A percentile compares a stretch with the other conserved stretches of the same genome.
Evolutionary conservation across 176 grass and related monocot species (phyloP).

Genomic region (Guadua angustifolia): DNA sequence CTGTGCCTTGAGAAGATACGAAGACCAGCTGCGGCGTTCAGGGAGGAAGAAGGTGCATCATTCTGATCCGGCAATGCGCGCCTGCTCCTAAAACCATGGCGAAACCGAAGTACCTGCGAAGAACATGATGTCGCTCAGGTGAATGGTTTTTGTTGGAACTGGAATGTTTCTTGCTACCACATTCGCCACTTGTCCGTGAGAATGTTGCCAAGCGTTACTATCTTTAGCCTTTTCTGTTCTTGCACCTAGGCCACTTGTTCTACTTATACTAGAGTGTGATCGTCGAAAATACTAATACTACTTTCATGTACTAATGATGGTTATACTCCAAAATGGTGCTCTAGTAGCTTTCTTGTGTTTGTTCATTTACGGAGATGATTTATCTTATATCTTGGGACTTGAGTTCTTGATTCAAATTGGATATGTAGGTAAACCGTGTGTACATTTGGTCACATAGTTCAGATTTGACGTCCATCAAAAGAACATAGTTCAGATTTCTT

Average conservation of each 20-base stretch:
- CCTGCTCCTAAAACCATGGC: too few relatives aligned
- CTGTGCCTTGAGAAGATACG: too few relatives aligned
- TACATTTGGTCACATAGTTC: neutral
- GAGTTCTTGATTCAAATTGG: neutral
- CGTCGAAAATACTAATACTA: neutral
- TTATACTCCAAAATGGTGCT: neutral
- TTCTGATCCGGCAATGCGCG: too few relatives aligned
- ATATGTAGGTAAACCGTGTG: neutral
- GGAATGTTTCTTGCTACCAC: too few relatives aligned
- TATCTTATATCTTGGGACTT: neutral
- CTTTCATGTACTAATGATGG: neutral
- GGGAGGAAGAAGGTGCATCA: too few relatives aligned
- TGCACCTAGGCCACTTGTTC: too few relatives aligned
- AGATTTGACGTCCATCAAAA: neutral
- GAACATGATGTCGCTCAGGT: too few relatives aligned
- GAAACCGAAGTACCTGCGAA: too few relatives aligned
- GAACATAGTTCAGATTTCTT: neutral
- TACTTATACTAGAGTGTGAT: neutral
- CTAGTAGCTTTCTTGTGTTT: neutral
- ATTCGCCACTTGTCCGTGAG: neutral
- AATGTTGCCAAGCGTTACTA: too few relatives aligned
- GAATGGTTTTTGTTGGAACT: too few relatives aligned
- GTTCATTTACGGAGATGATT: neutral
- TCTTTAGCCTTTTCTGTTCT: neutral
- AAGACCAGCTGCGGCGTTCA: too few relatives aligned